Conservation (phyloP, 2,329 filamentous ascomycete genomes). For the Chaetothyriales sp. region DNA sequence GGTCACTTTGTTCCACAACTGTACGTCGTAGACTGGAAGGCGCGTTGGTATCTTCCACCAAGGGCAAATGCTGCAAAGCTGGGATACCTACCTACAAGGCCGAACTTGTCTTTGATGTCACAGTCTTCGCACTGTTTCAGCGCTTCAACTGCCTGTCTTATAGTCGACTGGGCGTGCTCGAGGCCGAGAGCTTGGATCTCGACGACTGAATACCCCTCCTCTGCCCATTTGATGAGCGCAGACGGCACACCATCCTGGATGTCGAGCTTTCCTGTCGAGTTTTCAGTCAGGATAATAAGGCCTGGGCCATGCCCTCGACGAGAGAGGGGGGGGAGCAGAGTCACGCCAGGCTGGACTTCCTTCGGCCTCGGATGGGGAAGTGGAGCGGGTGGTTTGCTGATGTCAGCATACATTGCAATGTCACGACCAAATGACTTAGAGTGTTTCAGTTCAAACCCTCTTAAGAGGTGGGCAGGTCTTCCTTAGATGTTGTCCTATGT, state of each 20-base stretch:
- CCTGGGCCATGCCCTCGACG: slow-evolving; percentile 36
- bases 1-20: slow-evolving; percentile 5
- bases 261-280: slow-evolving; percentile 17
- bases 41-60: neutral
- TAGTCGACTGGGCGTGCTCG: slow-evolving; percentile 4
- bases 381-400: neutral
- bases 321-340: slow-evolving; percentile 35
- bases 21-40: slow-evolving; percentile 16
- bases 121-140: slow-evolving; percentile 19
- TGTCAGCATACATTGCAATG: neutral
- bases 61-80: neutral
- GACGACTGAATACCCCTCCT: slow-evolving; percentile 53
- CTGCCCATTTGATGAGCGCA: slow-evolving; percentile 54
- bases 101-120: slow-evolving; percentile 15
- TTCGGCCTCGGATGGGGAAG: neutral
- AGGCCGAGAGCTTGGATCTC: slow-evolving; percentile 30
- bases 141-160: slow-evolving; percentile 17
- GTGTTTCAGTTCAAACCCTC: neutral
- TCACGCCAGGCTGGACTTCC: slow-evolving; percentile 15
- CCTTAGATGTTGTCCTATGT: neutral
- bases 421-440: neutral
- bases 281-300: slow-evolving; percentile 31
- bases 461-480: neutral
- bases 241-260: slow-evolving; percentile 36
- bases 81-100: slow-evolving; percentile 22